phyloP scores from a whole-genome alignment of 148 eudicot genomes.

The Rhododendron ovatum region DNA sequence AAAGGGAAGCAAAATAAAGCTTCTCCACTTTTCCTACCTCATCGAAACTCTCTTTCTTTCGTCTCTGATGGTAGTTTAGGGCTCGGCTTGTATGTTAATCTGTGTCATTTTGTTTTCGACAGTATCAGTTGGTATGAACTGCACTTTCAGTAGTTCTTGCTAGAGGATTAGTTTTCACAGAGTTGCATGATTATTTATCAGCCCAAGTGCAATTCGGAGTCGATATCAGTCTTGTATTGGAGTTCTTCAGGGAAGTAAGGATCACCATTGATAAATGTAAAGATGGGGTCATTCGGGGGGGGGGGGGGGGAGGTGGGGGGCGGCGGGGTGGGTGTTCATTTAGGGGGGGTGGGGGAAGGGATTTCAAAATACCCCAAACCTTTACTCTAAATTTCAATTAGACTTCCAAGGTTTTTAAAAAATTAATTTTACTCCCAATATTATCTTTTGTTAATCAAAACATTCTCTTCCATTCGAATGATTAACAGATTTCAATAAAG shows the following conservation, averaged over 20 bases:
- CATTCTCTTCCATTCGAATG: rapidly evolving
- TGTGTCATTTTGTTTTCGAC: background rate
- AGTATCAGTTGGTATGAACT: background rate
- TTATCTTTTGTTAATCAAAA: too few relatives aligned
- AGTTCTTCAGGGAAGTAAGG: background rate
- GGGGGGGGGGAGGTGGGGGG: too few relatives aligned
- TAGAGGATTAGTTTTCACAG: background rate
- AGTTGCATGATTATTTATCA: background rate
- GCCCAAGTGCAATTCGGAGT: background rate
- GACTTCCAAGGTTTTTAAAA: too few relatives aligned
- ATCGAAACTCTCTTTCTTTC: background rate
- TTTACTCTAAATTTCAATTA: too few relatives aligned
- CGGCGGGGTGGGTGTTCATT: too few relatives aligned
- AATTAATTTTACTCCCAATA: too few relatives aligned
- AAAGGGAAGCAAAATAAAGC: background rate
- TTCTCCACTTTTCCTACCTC: background rate
- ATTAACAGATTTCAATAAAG: too few relatives aligned
- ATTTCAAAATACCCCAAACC: too few relatives aligned
- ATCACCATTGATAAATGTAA: background rate
- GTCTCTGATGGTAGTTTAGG: conserved; percentile 5
- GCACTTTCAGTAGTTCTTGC: background rate
- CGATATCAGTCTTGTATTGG: background rate
- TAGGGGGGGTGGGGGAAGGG: rapidly evolving
- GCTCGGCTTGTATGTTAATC: conserved; percentile 7
- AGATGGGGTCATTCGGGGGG: background rate